phyloP scores from a whole-genome alignment of 225 moss, liverwort and hornwort genomes.

The Bryum argenteum region DNA sequence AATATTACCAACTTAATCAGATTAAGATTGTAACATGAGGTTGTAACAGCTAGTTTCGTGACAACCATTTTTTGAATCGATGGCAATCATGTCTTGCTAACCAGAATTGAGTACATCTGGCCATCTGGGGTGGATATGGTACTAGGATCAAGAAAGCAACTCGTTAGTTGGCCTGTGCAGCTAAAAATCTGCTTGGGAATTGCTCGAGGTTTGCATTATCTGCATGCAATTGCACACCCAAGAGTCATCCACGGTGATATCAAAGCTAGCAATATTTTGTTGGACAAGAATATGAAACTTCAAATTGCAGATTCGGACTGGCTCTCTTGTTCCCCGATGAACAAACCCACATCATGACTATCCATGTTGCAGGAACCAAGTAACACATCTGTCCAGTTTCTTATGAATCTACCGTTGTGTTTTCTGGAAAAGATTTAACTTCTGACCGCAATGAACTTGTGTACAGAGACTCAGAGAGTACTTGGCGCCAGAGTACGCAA shows the following conservation, averaged over 20 bases:
- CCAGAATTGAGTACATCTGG: background rate
- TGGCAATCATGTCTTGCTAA: no score
- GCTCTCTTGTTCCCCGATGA: conserved; percentile 23
- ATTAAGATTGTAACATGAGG: no score
- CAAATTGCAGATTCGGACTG: conserved; percentile 30
- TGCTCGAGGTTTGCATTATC: conserved; percentile 30
- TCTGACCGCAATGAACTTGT: background rate
- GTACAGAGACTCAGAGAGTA: conserved; percentile 25
- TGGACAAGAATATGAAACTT: conserved; percentile 16
- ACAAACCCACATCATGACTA: conserved; percentile 22
- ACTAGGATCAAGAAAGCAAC: conserved; percentile 10
- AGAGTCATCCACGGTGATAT: conserved; percentile 29
- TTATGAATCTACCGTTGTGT: no score
- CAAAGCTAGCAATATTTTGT: conserved; percentile 21
- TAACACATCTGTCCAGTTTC: background rate
- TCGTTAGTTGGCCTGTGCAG: background rate
- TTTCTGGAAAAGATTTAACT: no score
- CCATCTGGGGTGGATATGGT: no score
- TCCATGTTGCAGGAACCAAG: conserved; percentile 32
- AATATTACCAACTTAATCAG: no score
- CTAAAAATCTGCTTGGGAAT: conserved; percentile 25
- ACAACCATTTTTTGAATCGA: no score
- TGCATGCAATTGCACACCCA: conserved; percentile 17
- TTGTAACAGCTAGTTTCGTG: no score
- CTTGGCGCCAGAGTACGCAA: conserved; percentile 27